These are phyloP conservation scores for Phialophora macrospora DNA, from an alignment of 2,329 filamentous ascomycete genomes.

Conservation along the genomic window DNA sequence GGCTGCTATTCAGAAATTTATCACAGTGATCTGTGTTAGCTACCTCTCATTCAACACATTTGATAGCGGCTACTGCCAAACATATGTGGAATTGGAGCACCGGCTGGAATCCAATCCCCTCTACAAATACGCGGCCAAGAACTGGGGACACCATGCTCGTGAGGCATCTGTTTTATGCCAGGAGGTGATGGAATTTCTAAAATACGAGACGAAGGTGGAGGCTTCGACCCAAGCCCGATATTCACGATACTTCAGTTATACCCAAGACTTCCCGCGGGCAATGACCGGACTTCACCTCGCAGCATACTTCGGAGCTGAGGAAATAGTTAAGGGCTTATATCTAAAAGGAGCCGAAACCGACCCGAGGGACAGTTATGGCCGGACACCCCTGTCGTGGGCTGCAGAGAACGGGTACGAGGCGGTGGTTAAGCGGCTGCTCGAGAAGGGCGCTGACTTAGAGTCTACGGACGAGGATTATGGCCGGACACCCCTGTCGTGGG, in stretches of 20 bases:
- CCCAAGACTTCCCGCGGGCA: conserved; percentile 21
- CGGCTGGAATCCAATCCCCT: conserved; percentile 2
- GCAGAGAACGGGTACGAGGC: conserved; percentile 20
- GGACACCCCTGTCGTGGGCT: conserved; percentile 21
- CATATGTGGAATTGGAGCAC: conserved; percentile 7
- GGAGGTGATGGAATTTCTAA: conserved; percentile 2
- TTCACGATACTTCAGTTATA: neutral
- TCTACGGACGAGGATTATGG: conserved; percentile 12
- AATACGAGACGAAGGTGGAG: neutral
- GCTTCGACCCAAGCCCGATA: conserved; percentile 12
- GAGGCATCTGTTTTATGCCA: neutral
- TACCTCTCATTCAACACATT: conserved; percentile 39
- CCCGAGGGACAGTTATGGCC: conserved; percentile 1
- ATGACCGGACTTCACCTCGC: conserved; percentile 39
- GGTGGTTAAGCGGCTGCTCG: conserved; percentile 29
- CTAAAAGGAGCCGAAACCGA: neutral
- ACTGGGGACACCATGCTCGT: conserved; percentile 14
- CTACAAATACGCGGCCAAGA: conserved; percentile 5
- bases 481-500: conserved; percentile 15
- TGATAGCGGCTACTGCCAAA: neutral
- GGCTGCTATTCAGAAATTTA: conserved; percentile 34
- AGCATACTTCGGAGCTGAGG: conserved; percentile 38
- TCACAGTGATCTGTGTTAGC: conserved; percentile 35
- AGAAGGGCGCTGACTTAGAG: conserved; percentile 8
- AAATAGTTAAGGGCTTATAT: neutral